Conservation (phyloP, 2,329 filamentous ascomycete genomes). For the Lasiodiplodia sp. region DNA sequence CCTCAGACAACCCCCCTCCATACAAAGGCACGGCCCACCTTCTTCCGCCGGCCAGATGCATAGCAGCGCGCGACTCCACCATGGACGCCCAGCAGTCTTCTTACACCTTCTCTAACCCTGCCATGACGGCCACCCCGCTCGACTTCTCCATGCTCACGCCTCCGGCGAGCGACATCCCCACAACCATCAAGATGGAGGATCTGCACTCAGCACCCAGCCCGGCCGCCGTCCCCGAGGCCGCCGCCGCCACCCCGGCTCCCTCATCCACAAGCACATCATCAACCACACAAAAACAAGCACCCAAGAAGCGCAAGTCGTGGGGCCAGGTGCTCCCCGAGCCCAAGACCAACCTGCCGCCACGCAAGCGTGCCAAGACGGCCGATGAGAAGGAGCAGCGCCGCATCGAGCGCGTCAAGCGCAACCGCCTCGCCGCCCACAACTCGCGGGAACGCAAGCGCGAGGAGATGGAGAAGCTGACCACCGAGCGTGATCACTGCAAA, state of each 20-base stretch:
- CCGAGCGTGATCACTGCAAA: slow-evolving; percentile 70
- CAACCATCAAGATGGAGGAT: slow-evolving; percentile 53
- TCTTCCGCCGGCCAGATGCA: slow-evolving; percentile 15
- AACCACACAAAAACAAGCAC: slow-evolving; percentile 60
- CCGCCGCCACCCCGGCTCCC: slow-evolving; percentile 27
- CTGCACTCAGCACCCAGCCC: slow-evolving; percentile 39
- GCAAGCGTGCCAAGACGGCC: slow-evolving; percentile 98
- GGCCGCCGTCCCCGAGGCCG: slow-evolving; percentile 34
- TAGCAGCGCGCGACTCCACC: slow-evolving; percentile 8
- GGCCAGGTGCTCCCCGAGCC: slow-evolving; percentile 95
- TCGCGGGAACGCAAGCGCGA: slow-evolving; percentile 92
- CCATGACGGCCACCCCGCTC: slow-evolving; percentile 22
- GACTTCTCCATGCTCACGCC: slow-evolving; percentile 25
- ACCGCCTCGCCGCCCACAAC: slow-evolving; percentile 94
- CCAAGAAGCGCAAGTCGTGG: slow-evolving; percentile 98
- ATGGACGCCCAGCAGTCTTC: slow-evolving; percentile 23
- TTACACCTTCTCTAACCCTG: slow-evolving; percentile 14
- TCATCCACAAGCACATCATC: slow-evolving; percentile 7
- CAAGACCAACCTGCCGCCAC: slow-evolving; percentile 93
- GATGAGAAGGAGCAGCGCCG: slow-evolving; percentile 98
- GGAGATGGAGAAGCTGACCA: slow-evolving; percentile 84
- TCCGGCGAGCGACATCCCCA: slow-evolving; percentile 17
- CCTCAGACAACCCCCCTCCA: slow-evolving; percentile 23
- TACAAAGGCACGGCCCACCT: slow-evolving; percentile 30
- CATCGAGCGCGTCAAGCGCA: slow-evolving; percentile 95